Evolutionary conservation across 2,329 filamentous ascomycete genomes (phyloP).

Genomic region (Aspergillus udagawae): DNA sequence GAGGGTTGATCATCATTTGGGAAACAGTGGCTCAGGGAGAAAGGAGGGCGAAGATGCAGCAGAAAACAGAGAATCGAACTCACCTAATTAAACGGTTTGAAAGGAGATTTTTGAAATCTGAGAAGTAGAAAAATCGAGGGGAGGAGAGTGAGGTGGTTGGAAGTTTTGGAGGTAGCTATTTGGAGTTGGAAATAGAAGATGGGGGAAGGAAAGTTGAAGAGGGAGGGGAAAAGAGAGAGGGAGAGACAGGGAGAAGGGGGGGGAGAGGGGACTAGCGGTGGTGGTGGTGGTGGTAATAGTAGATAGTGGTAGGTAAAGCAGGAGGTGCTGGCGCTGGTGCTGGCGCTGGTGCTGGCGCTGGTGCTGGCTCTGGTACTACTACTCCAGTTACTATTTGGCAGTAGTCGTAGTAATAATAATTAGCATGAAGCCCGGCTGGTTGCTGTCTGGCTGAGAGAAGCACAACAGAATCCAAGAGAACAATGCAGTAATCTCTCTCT

Average conservation of each 20-base stretch:
- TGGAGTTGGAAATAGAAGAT: constrained; percentile 4
- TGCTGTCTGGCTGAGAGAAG: background rate
- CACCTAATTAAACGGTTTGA: background rate
- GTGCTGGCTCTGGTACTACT: background rate
- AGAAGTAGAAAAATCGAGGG: background rate
- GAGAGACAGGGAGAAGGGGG: constrained; percentile 13
- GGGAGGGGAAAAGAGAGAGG: constrained; percentile 11
- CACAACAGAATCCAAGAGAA: background rate
- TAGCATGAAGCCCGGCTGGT: constrained; percentile 2
- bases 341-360: background rate
- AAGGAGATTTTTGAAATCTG: background rate
- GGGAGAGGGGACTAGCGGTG: constrained; percentile 13
- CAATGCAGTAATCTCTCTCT: background rate
- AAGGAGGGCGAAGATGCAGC: constrained; percentile 2
- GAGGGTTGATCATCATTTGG: background rate
- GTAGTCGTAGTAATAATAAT: background rate
- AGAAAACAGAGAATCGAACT: constrained; percentile 2
- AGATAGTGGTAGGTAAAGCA: background rate
- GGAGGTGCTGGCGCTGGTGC: background rate
- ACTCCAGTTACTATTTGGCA: background rate
- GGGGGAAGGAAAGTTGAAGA: constrained; percentile 4
- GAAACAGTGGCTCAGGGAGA: background rate
- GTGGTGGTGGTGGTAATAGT: background rate
- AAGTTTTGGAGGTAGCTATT: constrained; percentile 1
- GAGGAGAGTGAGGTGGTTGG: constrained; percentile 1